Base-by-base conservation (phyloP, 2,329 filamentous ascomycete species). In the Gaeumannomyces tritici region DNA sequence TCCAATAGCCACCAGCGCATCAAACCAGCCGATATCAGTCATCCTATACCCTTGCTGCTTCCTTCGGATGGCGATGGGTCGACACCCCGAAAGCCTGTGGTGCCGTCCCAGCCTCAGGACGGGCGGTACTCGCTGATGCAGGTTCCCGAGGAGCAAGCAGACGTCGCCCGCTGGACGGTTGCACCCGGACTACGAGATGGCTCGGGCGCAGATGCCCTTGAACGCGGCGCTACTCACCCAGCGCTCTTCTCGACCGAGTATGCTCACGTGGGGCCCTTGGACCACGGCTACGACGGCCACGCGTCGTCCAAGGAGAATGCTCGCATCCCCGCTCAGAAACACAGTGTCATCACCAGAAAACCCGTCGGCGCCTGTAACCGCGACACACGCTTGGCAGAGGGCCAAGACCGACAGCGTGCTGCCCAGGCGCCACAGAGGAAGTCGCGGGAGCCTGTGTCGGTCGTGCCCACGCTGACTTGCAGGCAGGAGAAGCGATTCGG, bases 401-500 rank as follows among this genome's bases (percentile, higher is more conserved):
- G 42, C 6, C 42, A 51, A 51, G 21, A 51, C 18, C 42, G 9
- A 11, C 18, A 24, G 21, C 42, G 11, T 24, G 42, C 21, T 51
- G 21, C 42, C n/a, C 42, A 13, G 21, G 11, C 21, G 24, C 3
- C 42, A 8, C 42, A 51, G 21, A 21, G 42, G 18, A 8, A 51
- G 7, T 56, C 55, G 26, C 55, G 28, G 28, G 55, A 29, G 28
- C n/a, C 18, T 9, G 28, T 56, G 4, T 15, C 26, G 6, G 55
- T 61, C 21, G 60, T 61, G 54, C 35, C 51, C 18, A 28, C 47
- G 33, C 60, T 56, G 15, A 65, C 62, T 31, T 57, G 63, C 12
- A 64, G 64, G 21, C 67, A 65, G 9, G 68, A 72, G 21, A 74
- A 73, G 55, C 70, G 71, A 27, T 69, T 69, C 59, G 70, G 69